Base-by-base conservation (phyloP, 2,329 filamentous ascomycete species). In the Pseudofabraea citricarpa region DNA sequence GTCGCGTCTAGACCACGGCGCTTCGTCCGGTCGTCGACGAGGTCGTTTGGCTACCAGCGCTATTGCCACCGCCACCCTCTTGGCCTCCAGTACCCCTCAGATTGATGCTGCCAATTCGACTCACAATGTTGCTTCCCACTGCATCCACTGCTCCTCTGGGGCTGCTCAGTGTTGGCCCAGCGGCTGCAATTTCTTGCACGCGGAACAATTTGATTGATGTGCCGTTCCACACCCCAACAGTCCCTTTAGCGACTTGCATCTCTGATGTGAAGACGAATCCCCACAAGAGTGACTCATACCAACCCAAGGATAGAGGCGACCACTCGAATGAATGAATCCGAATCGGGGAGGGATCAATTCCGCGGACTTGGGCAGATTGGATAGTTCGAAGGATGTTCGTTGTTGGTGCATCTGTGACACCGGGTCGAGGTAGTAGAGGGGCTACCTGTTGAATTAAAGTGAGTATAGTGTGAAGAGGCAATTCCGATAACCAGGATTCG, bases 251-350 rank as follows among this genome's bases (percentile, higher is more conserved):
- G 21, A 91, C 80, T 45, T 90, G 81, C 82, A 95, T 88, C 68
- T 98, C 93, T 56, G 83, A 84, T 21, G 86, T 83, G 62, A 96
- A 97, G 41, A 96, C 81, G 55, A 96, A 87, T 13, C 89, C 84
- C 93, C 93, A 98, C 8, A 98, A 73, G 10, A 97, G 73, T 5
- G 88, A 91, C 64, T 96, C 89, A 63, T 97, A 96, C 93, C 93
- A 97, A 38, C 90, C 91, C 40, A 97, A 73, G 0, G 88, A 86
- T 24, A 95, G 72, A 0, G 87, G 83, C 3, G 90, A 91, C 91
- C 91, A 97, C 66, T 95, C 89, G 58, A 97, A 97, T 12, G 88
- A 84, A 60, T 96, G 90, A 13, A 93, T 84, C 23, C 86, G 78
- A 41, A 88, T 75, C 0, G 85, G 74, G 1, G 81, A 81, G 1